Percentiles rank a stretch among this genome's conserved stretches.
Evolutionary conservation across 2,329 filamentous ascomycete species (phyloP).

Genomic region (Botrytis sinoallii): DNA sequence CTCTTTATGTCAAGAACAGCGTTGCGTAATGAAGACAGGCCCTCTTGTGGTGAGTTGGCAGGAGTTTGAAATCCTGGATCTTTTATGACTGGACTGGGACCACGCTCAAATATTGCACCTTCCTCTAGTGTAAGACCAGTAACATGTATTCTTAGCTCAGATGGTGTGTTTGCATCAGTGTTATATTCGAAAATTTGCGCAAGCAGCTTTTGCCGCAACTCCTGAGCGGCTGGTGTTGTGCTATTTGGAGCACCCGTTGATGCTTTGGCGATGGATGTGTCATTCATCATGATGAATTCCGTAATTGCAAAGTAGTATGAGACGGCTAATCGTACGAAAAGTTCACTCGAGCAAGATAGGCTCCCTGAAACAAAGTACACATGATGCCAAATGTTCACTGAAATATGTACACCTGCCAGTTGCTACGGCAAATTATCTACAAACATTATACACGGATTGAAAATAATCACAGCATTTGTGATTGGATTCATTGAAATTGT

Average conservation of each 20-base stretch:
- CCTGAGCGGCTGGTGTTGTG: not conserved
- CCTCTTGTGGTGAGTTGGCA: not conserved
- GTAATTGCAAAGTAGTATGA: not conserved
- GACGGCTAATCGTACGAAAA: not conserved
- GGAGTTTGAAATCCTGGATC: not conserved
- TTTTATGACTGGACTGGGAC: not conserved
- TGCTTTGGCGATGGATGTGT: not conserved
- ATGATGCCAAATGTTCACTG: not conserved
- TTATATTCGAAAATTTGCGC: constrained; percentile 6
- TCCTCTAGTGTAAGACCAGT: constrained; percentile 8
- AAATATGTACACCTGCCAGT: not conserved
- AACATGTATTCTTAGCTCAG: constrained; percentile 4
- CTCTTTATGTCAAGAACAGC: not conserved
- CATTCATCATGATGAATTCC: not conserved
- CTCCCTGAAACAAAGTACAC: not conserved
- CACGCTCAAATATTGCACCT: not conserved
- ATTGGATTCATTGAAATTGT: not conserved
- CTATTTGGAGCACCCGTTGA: not conserved
- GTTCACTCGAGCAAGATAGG: not conserved
- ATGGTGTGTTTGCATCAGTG: not conserved
- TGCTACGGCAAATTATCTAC: not conserved
- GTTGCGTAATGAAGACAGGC: not conserved
- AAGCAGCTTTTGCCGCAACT: not conserved
- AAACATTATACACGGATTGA: not conserved
- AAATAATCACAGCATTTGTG: not conserved